phyloP scores from a whole-genome alignment of 441 rosid species.

The Hura crepitans region DNA sequence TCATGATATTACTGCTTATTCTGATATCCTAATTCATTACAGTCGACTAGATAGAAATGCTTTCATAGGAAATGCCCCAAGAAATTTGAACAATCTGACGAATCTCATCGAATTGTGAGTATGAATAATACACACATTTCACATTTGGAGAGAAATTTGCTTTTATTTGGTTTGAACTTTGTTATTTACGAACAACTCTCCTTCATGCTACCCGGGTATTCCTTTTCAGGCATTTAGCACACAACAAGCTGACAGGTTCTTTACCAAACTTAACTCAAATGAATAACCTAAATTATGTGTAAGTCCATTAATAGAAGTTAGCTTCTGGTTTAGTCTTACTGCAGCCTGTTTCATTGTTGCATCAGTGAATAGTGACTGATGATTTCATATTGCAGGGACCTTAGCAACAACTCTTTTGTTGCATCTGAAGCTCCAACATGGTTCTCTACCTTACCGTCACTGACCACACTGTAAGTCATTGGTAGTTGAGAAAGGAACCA shows the following conservation, averaged over 20 bases:
- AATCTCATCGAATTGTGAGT: conserved; percentile 74
- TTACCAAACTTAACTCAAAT: conserved; percentile 69
- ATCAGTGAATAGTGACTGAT: conserved; percentile 12
- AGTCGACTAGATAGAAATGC: conserved; percentile 91
- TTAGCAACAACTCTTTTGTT: conserved; percentile 75
- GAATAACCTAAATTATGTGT: conserved; percentile 77
- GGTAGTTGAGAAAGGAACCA: conserved; percentile 8
- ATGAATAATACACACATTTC: not conserved
- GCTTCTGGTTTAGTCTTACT: conserved; percentile 6
- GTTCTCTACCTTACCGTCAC: conserved; percentile 78
- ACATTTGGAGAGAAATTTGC: not conserved
- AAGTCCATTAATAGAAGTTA: conserved; percentile 25
- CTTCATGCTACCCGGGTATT: conserved; percentile 9
- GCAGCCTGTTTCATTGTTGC: not conserved
- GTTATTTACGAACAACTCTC: conserved; percentile 6
- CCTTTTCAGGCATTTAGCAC: conserved; percentile 72
- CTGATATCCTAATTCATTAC: conserved; percentile 30
- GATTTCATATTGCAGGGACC: conserved; percentile 54
- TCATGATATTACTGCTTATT: not conserved
- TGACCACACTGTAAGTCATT: conserved; percentile 69
- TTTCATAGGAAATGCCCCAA: conserved; percentile 59
- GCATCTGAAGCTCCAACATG: conserved; percentile 72
- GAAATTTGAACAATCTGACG: conserved; percentile 67
- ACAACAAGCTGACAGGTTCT: conserved; percentile 66
- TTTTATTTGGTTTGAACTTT: conserved; percentile 15